Base-by-base conservation (phyloP, 306 rosid genomes). In the Rosa multiflora region DNA sequence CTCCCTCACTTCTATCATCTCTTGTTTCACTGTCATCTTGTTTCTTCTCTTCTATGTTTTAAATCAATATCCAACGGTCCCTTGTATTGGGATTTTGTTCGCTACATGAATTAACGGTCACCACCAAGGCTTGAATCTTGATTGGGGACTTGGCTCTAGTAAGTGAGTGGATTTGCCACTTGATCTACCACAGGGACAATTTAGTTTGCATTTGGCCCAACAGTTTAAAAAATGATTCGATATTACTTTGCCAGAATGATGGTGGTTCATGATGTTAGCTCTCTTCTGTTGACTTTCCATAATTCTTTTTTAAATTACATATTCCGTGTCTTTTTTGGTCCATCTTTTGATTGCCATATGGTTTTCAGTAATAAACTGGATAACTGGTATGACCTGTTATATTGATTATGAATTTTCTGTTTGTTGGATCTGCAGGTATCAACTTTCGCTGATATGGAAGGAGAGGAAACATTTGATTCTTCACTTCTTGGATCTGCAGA, bases 371-470 rank as follows among this genome's bases (percentile, higher is more conserved):
- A 20, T 8, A 47, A n/a, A 70, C 8, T 8, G 32, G 21, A 23
- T 43, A 18, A 20, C 8, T 55, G 35, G 53, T 14, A 12, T 23
- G 17, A 17, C 32, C 73, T 68, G 39, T 40, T 46, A 76, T 79
- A 59, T 40, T 69, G 47, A 44, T 80, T 67, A 52, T 48, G 49
- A 49, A 63, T 51, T 83, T 49, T 40, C 18, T 46, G 47, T 49
- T 74, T 82, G 63, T 64, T 86, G 78, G 43, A 52, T 10, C 44
- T 74, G 63, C 83, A 91, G 99, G 93, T 95, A 81, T 95, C 99
- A 35, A 95, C 98, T 74, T 95, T 95, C 82, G 99, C 98, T 86
- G 99, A 95, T 79, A 95, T 95, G 98, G 99, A 95, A 85, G 99
- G 99, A 61, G 99, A 95, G 80, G 99, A 95, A 89, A 93, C 99